Evolutionary conservation across 495 filamentous ascomycete species (phyloP).

Genomic region (Podospora pseudocomata): DNA sequence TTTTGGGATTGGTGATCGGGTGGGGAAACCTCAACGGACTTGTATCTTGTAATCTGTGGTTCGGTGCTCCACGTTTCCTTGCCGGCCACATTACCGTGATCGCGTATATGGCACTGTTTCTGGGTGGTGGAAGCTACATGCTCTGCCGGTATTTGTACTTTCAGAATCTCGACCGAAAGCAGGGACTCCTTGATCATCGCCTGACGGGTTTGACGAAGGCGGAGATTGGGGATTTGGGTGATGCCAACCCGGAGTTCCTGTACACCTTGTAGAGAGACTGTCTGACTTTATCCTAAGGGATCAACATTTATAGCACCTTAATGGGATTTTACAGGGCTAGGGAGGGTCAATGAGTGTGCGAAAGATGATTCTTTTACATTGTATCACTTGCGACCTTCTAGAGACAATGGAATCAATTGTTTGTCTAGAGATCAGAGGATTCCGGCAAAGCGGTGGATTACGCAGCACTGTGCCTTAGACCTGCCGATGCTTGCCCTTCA

Average conservation of each 20-base stretch:
- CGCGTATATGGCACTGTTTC: conserved; percentile 47
- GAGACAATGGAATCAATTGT: too few species aligned
- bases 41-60: conserved; percentile 69
- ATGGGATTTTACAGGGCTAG: too few species aligned
- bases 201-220: conserved; percentile 55
- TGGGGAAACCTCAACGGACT: conserved; percentile 94
- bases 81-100: conserved; percentile 49
- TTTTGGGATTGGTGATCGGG: conserved; percentile 80
- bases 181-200: conserved; percentile 67
- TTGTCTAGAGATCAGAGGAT: too few species aligned
- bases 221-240: conserved; percentile 64
- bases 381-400: too few species aligned
- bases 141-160: conserved; percentile 59
- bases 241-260: conserved; percentile 71
- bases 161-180: conserved; percentile 59
- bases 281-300: neutral
- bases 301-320: too few species aligned
- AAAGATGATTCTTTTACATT: too few species aligned
- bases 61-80: conserved; percentile 41
- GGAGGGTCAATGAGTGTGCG: too few species aligned
- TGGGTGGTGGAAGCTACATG: conserved; percentile 53
- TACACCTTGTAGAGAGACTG: conserved; percentile 53
- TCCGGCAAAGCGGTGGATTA: too few species aligned
- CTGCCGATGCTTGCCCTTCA: too few species aligned
- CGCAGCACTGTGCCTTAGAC: too few species aligned